Percentiles rank a stretch among this genome's conserved stretches.
Conservation (phyloP, 352 stramenopile species). For the Chrysophaeum taylorii region DNA sequence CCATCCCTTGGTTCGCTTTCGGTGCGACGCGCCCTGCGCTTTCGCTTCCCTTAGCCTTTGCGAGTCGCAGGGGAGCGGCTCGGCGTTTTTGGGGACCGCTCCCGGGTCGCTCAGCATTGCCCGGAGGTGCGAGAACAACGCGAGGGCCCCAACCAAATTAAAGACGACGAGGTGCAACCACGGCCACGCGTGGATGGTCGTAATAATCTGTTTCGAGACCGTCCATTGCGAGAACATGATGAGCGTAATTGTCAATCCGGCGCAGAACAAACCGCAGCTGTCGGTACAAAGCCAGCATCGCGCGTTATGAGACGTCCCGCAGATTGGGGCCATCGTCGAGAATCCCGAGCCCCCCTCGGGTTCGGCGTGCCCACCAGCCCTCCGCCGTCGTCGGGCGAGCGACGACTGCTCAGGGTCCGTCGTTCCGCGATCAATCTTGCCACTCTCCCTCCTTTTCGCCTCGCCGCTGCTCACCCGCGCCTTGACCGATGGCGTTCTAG, state of each 20-base stretch:
- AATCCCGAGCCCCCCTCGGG: too few species aligned
- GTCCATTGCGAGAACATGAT: slow-evolving; percentile 1
- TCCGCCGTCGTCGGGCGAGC: too few species aligned
- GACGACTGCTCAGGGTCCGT: too few species aligned
- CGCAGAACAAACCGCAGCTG: slow-evolving; percentile 4
- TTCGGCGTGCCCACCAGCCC: too few species aligned
- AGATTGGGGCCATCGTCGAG: background rate
- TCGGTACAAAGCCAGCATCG: slow-evolving; percentile 7
- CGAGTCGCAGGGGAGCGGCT: slow-evolving; percentile 44
- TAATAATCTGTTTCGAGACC: background rate
- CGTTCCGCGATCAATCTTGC: too few species aligned
- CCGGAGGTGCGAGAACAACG: slow-evolving; percentile 82
- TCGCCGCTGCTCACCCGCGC: too few species aligned
- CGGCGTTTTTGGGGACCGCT: slow-evolving; percentile 81
- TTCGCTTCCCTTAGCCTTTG: slow-evolving; percentile 1
- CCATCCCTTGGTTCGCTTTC: slow-evolving; percentile 19
- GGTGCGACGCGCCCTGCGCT: slow-evolving; percentile 13
- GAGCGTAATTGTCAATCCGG: background rate
- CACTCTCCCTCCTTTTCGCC: background rate
- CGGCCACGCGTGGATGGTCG: too few species aligned
- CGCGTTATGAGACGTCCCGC: background rate
- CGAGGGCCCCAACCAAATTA: slow-evolving; percentile 52
- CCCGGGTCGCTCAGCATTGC: slow-evolving; percentile 96
- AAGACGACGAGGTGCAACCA: slow-evolving; percentile 52
- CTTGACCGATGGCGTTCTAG: too few species aligned